phyloP scores from a whole-genome alignment of 2,329 filamentous ascomycete genomes.

The Emergomyces orientalis region DNA sequence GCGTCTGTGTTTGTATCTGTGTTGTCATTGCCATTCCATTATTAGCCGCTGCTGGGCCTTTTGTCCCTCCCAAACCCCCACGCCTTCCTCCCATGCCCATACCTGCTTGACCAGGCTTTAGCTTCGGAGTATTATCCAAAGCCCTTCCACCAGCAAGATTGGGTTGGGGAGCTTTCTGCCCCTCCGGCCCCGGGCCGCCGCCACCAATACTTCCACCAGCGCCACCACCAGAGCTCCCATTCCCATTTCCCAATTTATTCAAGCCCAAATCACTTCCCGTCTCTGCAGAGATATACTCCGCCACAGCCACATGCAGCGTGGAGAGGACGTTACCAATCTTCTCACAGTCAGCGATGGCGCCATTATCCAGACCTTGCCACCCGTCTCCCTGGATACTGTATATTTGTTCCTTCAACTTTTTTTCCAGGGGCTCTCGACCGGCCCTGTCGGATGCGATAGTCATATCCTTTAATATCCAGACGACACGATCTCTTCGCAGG shows the following conservation, averaged over 20 bases:
- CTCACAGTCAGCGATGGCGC: constrained; percentile 27
- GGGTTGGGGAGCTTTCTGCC: not conserved
- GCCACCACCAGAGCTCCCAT: not conserved
- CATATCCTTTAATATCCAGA: constrained; percentile 31
- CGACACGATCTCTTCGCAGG: constrained; percentile 21
- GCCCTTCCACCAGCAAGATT: not conserved
- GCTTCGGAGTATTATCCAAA: not conserved
- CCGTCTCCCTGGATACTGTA: constrained; percentile 31
- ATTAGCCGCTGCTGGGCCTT: not conserved
- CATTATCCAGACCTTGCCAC: constrained; percentile 34
- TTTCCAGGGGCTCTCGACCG: constrained; percentile 16
- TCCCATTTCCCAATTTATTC: not conserved
- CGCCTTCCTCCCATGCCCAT: not conserved
- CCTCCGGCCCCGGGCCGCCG: not conserved
- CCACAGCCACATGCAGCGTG: constrained; percentile 13
- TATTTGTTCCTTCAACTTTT: constrained; percentile 24
- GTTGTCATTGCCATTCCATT: not conserved
- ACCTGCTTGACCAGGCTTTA: not conserved
- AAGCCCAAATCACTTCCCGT: not conserved
- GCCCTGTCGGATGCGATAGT: constrained; percentile 15
- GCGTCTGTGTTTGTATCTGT: not conserved
- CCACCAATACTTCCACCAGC: not conserved
- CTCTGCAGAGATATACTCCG: constrained; percentile 8
- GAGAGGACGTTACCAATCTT: constrained; percentile 27
- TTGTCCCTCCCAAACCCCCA: not conserved